Conservation (phyloP, 169 alveolate species). For the Nephromyces sp. region DNA sequence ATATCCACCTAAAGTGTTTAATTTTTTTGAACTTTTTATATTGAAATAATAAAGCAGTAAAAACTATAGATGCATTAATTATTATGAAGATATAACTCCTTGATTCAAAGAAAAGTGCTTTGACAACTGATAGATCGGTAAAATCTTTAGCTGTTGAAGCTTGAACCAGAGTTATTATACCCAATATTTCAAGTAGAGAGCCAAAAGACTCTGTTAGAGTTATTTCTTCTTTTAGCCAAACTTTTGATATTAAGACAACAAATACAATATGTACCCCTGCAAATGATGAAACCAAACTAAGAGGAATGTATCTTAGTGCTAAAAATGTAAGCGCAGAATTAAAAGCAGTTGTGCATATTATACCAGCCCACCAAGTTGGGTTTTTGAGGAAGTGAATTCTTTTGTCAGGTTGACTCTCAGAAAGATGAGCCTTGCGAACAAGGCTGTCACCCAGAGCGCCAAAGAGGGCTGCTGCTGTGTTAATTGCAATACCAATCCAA, state of each 20-base stretch:
- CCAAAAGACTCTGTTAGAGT: neutral
- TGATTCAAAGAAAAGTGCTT: neutral
- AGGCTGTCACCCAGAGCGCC: neutral
- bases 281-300: neutral
- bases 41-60: neutral
- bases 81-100: neutral
- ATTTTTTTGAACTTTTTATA: neutral
- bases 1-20: neutral
- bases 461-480: neutral
- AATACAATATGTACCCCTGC: neutral
- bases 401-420: neutral
- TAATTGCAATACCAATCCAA: neutral
- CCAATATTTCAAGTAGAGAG: neutral
- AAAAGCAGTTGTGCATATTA: neutral
- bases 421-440: neutral
- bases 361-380: neutral
- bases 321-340: neutral
- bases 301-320: neutral
- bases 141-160: neutral
- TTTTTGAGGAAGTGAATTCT: neutral
- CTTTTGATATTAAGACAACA: neutral
- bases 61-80: neutral
- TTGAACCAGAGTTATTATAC: neutral
- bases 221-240: neutral
- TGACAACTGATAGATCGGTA: neutral